These are phyloP conservation scores for Neofusicoccum umdonicola DNA, from an alignment of 2,329 filamentous ascomycete species.

Conservation along the genomic window DNA sequence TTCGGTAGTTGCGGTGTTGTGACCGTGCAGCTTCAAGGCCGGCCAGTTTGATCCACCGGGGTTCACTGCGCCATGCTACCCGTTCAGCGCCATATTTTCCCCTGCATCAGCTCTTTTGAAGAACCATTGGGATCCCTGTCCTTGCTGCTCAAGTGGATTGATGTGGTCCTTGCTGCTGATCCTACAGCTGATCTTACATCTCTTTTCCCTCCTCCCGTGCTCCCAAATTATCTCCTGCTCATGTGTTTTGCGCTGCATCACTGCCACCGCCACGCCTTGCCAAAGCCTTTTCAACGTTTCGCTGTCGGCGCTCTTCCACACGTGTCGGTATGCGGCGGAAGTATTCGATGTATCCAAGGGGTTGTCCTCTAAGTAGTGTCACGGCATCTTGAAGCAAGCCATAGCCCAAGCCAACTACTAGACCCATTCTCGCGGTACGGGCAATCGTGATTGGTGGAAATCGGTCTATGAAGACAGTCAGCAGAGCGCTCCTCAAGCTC, in stretches of 20 bases:
- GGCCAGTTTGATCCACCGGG: no score
- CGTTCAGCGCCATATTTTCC: no score
- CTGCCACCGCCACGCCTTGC: neutral
- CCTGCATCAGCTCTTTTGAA: no score
- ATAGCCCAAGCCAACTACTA: constrained; percentile 75
- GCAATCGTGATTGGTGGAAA: constrained; percentile 66
- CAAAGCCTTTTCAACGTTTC: neutral
- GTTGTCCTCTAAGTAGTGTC: constrained; percentile 66
- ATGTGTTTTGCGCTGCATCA: neutral
- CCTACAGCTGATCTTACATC: no score
- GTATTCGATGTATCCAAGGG: constrained; percentile 72
- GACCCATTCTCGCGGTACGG: constrained; percentile 71
- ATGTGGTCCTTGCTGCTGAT: neutral
- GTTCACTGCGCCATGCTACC: no score
- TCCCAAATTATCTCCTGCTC: neutral
- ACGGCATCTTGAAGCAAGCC: constrained; percentile 78
- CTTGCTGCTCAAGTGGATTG: neutral
- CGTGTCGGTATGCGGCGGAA: neutral
- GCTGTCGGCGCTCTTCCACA: constrained; percentile 1
- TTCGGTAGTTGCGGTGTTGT: no score
- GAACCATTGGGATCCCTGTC: neutral
- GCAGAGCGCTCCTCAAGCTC: neutral
- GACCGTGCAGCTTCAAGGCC: no score
- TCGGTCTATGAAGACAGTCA: constrained; percentile 56
- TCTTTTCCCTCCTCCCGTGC: no score